A percentile compares a stretch with the other conserved stretches of the same genome.
Conservation (phyloP, 176 grass and related monocot species). For the Raddia guianensis region DNA sequence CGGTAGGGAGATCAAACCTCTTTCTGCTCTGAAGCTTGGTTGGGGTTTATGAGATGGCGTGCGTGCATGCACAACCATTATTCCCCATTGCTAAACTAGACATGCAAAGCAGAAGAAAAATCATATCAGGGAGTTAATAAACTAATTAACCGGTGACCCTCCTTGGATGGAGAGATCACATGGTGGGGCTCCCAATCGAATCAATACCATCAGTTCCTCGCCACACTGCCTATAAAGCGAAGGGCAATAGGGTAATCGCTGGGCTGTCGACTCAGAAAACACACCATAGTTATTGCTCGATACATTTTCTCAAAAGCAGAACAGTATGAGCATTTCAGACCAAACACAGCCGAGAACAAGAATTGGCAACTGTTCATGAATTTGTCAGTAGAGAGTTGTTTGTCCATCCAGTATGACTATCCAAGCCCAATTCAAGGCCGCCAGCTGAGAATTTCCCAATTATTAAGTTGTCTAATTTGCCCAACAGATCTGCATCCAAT, state of each 20-base stretch:
- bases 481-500: background rate
- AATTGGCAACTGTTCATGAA: conserved; percentile 14
- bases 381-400: conserved; percentile 7
- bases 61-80: conserved; percentile 49
- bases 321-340: background rate
- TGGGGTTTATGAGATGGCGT: conserved; percentile 29
- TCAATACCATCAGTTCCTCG: conserved; percentile 46
- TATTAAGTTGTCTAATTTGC: background rate
- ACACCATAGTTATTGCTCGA: conserved; percentile 4
- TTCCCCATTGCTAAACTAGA: conserved; percentile 47
- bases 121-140: conserved; percentile 32
- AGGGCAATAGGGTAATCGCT: conserved; percentile 22
- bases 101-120: conserved; percentile 20
- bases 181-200: conserved; percentile 67
- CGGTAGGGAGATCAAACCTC: conserved; percentile 23
- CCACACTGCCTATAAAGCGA: conserved; percentile 45
- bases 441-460: background rate
- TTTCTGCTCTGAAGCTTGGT: conserved; percentile 27
- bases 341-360: background rate
- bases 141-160: conserved; percentile 47
- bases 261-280: conserved; percentile 18
- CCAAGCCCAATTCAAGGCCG: background rate
- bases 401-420: background rate
- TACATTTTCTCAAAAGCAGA: background rate
- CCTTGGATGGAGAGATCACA: conserved; percentile 61